Base-by-base conservation (phyloP, 169 alveolate genomes). In the Eimeria acervulina region DNA sequence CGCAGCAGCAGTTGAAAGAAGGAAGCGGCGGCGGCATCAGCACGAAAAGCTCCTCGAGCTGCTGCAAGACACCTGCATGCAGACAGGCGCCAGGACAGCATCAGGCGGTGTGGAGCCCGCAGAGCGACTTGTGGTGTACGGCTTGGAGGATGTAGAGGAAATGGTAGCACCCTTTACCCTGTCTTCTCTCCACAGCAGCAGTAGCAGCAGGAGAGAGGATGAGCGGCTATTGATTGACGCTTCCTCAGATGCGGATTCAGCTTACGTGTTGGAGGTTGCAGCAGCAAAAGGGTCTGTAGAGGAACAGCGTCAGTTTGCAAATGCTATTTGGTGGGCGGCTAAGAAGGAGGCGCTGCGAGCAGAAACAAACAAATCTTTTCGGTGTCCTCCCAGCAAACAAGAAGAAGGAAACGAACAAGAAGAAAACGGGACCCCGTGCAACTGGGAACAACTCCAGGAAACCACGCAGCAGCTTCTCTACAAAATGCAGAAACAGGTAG, bases 91-190 rank as follows among this genome's bases (percentile, higher is more conserved):
- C 63, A 42, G 66, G 38, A 38, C 10, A 26, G 38, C 61, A 40
- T 47, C 55, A 2, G 66, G 66, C n/a, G 66, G 5, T 55, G 66
- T 47, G 55, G 12, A 7, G 55, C 55, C 55, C 5, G 12, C 55
- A 12, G 90, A 81, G 31, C 23, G 61, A 10, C 51, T 85, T 28
- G 81, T 85, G 61, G 63, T 85, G 36, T 85, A 36, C 63, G 93
- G 93, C 1, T 33, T 85, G 42, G 93, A 85, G 23, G 93, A 85
- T 59, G 76, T 85, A 21, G 93, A 85, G 61, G 93, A 85, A 28
- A 19, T 31, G 81, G 81, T 85, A 7, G 93, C 93, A 33, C 93
- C 93, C n/a, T 85, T 85, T 28, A 10, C 2, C 7, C 93, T 85
- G 38, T 33, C 93, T 36, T 85, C 93, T 33, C 80, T 85, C 63